Base-by-base conservation (phyloP, 371 early-diverging fungal genomes). In the Batkoa obscura region DNA sequence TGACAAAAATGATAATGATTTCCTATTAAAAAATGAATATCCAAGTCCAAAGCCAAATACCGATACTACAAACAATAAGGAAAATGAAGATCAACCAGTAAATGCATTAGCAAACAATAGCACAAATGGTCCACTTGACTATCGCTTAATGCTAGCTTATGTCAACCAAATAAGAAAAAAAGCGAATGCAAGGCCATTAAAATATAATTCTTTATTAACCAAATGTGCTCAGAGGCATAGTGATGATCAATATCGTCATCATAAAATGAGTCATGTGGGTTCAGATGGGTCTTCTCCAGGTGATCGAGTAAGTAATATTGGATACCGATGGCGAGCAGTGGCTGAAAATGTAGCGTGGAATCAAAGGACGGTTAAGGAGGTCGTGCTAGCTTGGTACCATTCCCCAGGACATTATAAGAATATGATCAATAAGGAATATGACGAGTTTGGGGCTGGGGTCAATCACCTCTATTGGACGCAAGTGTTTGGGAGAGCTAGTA, bases 341-440 rank as follows among this genome's bases (percentile, higher is more conserved):
- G 71, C 64, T 5, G 72, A 72, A 60, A 72, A 72, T 62, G 69
- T 72, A 15, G 72, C 72, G 33, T 62, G 43, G 45, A 55, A 55
- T 30, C 55, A 55, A 55, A 41, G 15, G 13, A 5, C 33, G 13
- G 55, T 55, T 6, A n/a, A 8, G 12, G 13, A 13, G 10, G 73
- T 64, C n/a, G 63, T 72, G 63, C 17, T 41, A 2, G 56, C 57
- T 1, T 74, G 75, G 75, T 62, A 51, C 42, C 60, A 70, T 49
- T 74, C 74, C 56, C 60, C 71, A 1, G 69, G 65, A 1, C 75
- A 74, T 56, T 57, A 59, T 6, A 61, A 54, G 5, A 74, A 74
- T 56, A 68, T 74, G 54, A 30, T 74, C 41, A 50, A 55, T 8
- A 30, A 33, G n/a, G 43, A 55, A 2, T 55, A 42, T 15, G 32